phyloP scores from a whole-genome alignment of 352 stramenopile genomes.

The Globisporangium solare region DNA sequence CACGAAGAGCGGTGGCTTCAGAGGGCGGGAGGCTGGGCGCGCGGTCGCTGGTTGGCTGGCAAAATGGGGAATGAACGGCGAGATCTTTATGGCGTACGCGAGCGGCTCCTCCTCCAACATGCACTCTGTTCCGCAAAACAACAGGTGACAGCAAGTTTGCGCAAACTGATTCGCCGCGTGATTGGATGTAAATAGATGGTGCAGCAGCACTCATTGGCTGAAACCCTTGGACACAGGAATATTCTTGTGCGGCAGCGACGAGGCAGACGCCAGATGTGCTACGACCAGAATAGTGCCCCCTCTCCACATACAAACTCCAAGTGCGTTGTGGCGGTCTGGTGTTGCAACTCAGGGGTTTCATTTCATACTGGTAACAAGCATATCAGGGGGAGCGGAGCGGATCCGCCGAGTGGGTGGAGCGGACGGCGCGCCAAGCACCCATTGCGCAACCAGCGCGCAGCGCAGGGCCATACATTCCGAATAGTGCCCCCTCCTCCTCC shows the following conservation, averaged over 20 bases:
- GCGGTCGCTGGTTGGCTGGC: conserved; percentile 7
- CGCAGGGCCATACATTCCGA: not conserved
- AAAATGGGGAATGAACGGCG: conserved; percentile 13
- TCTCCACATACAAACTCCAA: not conserved
- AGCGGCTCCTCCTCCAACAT: not conserved
- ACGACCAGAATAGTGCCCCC: not conserved
- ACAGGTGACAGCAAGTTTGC: conserved; percentile 4
- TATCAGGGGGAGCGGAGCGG: not conserved
- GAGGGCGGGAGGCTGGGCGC: not conserved
- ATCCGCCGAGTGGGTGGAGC: conserved; percentile 1
- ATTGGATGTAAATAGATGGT: not conserved
- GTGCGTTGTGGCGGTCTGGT: not conserved
- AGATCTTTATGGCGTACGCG: conserved; percentile 1
- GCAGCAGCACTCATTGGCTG: not conserved
- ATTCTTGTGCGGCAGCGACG: conserved; percentile 4
- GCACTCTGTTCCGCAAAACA: not conserved
- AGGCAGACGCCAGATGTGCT: not conserved
- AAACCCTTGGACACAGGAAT: conserved; percentile 1
- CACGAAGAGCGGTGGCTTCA: not conserved
- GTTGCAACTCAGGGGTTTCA: conserved; percentile 1
- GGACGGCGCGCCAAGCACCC: not conserved
- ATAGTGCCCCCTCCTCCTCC: not conserved
- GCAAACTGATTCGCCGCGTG: conserved; percentile 1
- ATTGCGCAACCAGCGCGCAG: not conserved
- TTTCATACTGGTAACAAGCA: too few species aligned